Evolutionary conservation across 495 filamentous ascomycete species (phyloP).

Genomic region (Hyaloscypha bicolor): DNA sequence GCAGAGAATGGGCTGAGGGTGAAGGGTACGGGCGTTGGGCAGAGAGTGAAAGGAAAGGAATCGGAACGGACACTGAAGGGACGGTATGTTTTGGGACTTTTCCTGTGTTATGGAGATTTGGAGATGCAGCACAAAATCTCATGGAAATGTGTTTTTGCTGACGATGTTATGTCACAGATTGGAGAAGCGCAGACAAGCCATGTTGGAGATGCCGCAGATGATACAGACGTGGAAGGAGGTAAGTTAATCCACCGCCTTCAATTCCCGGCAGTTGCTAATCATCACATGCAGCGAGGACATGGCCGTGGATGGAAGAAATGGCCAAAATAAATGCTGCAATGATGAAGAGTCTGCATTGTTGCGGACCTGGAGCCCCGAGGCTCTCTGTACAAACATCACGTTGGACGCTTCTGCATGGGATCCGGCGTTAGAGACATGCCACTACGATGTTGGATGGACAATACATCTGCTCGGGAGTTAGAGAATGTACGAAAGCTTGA

Average conservation of each 20-base stretch:
- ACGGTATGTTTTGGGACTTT: conserved; percentile 51
- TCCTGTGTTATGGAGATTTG: background rate
- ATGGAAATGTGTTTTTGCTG: conserved; percentile 24
- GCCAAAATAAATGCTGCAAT: conserved; percentile 58
- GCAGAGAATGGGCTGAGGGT: conserved; percentile 75
- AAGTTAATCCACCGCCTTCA: conserved; percentile 34
- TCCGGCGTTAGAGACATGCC: background rate
- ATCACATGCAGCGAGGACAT: conserved; percentile 41
- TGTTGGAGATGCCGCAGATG: conserved; percentile 90
- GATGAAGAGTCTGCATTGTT: background rate
- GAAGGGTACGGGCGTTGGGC: conserved; percentile 89
- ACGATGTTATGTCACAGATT: conserved; percentile 51
- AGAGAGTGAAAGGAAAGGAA: conserved; percentile 90
- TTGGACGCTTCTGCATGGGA: background rate
- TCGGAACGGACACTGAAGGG: conserved; percentile 86
- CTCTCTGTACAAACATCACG: conserved; percentile 17
- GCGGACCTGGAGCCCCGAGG: background rate
- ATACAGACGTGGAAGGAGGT: conserved; percentile 94
- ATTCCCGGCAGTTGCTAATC: conserved; percentile 28
- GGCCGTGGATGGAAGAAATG: conserved; percentile 88
- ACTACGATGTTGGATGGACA: background rate
- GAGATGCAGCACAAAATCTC: background rate
- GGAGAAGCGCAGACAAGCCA: conserved; percentile 86
- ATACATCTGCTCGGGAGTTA: too few species aligned
- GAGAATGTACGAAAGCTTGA: background rate